Conservation (phyloP, 164 flowering plant genomes). For the Magnolia officinalis region DNA sequence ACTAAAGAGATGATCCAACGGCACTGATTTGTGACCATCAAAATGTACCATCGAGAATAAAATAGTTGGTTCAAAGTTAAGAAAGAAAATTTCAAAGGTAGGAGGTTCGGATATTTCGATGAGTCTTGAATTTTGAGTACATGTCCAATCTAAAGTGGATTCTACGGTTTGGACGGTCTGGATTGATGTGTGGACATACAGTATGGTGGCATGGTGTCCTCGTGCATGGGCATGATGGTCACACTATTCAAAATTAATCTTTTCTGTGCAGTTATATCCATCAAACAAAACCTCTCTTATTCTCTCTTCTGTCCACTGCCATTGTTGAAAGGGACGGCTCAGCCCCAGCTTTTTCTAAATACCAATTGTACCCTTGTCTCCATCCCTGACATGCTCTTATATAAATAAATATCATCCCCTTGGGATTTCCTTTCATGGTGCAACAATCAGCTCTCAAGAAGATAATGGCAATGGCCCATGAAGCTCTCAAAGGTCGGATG, state of each 20-base stretch:
- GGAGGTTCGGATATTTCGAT: neutral
- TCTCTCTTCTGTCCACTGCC: slow-evolving; percentile 22
- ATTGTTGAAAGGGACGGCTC: slow-evolving; percentile 34
- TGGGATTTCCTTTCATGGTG: neutral
- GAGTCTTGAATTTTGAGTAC: neutral
- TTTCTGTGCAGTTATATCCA: neutral
- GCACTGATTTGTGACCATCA: neutral
- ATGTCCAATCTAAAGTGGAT: neutral
- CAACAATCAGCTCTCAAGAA: neutral
- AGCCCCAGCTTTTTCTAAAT: slow-evolving; percentile 8
- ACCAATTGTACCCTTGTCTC: slow-evolving; percentile 17
- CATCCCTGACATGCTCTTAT: slow-evolving; percentile 13
- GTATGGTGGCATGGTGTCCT: neutral
- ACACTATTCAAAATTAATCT: neutral
- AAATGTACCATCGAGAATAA: neutral
- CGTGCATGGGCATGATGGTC: neutral
- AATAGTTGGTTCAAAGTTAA: neutral
- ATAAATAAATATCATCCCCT: slow-evolving; percentile 17
- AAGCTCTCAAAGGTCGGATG: neutral
- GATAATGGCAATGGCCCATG: slow-evolving; percentile 6
- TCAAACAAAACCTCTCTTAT: neutral
- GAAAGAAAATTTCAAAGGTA: neutral
- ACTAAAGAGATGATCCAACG: neutral
- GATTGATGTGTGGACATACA: neutral
- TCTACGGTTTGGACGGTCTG: neutral